Evolutionary conservation across 495 filamentous ascomycete species (phyloP), one percentile per base, ranked within the genome.

Genomic region (Pyrenula aspistea): DNA sequence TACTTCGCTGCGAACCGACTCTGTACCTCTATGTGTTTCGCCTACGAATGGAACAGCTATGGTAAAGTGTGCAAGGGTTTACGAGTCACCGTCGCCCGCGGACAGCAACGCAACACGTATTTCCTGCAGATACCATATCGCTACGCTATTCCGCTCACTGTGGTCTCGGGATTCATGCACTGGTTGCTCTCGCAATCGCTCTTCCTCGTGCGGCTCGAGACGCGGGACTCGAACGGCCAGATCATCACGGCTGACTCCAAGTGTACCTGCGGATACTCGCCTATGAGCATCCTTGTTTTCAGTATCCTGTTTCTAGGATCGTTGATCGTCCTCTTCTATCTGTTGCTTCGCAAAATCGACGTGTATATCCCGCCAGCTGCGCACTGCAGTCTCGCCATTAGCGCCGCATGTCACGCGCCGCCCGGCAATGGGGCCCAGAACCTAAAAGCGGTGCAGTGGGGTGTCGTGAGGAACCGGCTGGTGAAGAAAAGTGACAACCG

Each of bases 111-210:
- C 0, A 62, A 63, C 1, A 68, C 67, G 8, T 73, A 73, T 55
- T 76, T 61, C 53, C 69, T 76, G n/a, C 60, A 65, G 3, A 53
- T 76, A 1, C 73, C 74, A 3, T 67, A 70, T 10, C 59, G 65
- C 12, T 77, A 72, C 42, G 63, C 62, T 1, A 24, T 76, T 4
- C 72, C 71, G 0, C 54, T 76, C 0, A 47, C 65, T 12, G 24
- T 55, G 2, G 8, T 52, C n/a, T 8, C 8, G 8, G 50, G 8
- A 4, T 20, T 52, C 50, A 4, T 52, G 8, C 22, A 52, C 50
- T 52, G 50, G 50, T 23, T 20, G 19, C 50, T 52, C 10, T 52
- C 50, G 8, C 50, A 52, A 19, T 52, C 50, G 22, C 19, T 52
- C 22, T 52, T 52, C 19, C 50, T 52, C 4, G n/a, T 23, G 8